Conservation (phyloP, 768 basidiomycete species). For the Russula vinacea region DNA sequence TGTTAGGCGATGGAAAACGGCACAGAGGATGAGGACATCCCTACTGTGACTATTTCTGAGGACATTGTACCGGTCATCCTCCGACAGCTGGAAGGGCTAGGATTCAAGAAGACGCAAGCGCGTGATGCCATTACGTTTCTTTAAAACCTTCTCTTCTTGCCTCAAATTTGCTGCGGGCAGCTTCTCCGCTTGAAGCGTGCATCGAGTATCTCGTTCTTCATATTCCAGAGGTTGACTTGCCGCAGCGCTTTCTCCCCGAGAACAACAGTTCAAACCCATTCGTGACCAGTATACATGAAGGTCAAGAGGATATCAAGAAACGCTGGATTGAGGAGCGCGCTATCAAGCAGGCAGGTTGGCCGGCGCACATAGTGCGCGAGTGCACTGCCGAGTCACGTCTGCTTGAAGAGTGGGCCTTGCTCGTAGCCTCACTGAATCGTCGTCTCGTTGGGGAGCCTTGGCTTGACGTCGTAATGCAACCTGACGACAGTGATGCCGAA, state of each 20-base stretch:
- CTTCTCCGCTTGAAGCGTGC: slow-evolving; percentile 68
- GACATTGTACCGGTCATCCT: slow-evolving; percentile 46
- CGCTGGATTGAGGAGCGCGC: slow-evolving; percentile 82
- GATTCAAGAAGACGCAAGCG: slow-evolving; percentile 59
- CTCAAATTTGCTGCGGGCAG: slow-evolving; percentile 54
- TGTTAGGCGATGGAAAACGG: slow-evolving; percentile 51
- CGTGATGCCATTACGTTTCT: slow-evolving; percentile 55
- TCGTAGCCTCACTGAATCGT: slow-evolving; percentile 55
- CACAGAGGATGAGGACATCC: slow-evolving; percentile 45
- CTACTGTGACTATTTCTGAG: slow-evolving; percentile 40
- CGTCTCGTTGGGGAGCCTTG: slow-evolving; percentile 50
- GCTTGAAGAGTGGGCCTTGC: slow-evolving; percentile 49
- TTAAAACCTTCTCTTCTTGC: slow-evolving; percentile 53
- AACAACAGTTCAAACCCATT: slow-evolving; percentile 69
- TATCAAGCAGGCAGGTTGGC: slow-evolving; percentile 82
- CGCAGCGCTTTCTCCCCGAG: slow-evolving; percentile 61
- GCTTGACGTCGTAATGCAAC: slow-evolving; percentile 25
- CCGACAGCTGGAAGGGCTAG: slow-evolving; percentile 57
- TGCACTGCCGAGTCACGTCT: slow-evolving; percentile 42
- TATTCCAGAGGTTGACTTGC: slow-evolving; percentile 84
- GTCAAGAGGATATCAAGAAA: slow-evolving; percentile 58
- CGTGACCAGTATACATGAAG: slow-evolving; percentile 61
- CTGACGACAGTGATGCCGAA: slow-evolving; percentile 24
- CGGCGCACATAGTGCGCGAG: slow-evolving; percentile 62
- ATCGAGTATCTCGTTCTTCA: slow-evolving; percentile 83